Evolutionary conservation across 148 eudicot species (phyloP), one percentile per base, ranked within the genome.

Genomic region (Rhododendron ovatum): DNA sequence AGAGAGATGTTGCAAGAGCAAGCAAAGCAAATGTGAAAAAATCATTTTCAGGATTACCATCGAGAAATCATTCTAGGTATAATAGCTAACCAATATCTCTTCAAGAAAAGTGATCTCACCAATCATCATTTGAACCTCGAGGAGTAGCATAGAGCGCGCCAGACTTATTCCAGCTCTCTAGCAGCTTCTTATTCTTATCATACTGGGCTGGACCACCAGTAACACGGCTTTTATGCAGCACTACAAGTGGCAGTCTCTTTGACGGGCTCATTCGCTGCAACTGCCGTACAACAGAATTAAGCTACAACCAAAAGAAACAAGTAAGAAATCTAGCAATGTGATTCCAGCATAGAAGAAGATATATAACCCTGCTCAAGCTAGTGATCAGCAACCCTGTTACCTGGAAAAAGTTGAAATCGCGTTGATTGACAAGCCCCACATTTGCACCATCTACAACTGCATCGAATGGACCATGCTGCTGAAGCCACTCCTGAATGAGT

Each of bases 381-480:
- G 73, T 30, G 33, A 39, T 83, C 51, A 69, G 61, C 39, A 59
- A 48, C 6, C 20, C 57, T 59, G 47, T 89, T 80, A 94, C 96
- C 94, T 91, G 93, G 45, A 50, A 86, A 84, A 93, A 93, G 88
- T 74, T 93, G 87, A 96, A 94, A 47, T 69, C 50, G 0, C 59
- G 90, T 47, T 88, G 83, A 69, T 91, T 88, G 80, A 88, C 35
- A 81, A 95, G 91, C 57, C 96, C 94, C 71, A 94, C 91, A 88
- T 96, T 96, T 84, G 99, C 98, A 86, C 94, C 99, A 87, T 96
- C 98, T 81, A 96, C 88, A 11, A 95, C 93, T 39, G 99, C 99
- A 94, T 95, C 99, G 91, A 95, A 95, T 87, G 98, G 98, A 91
- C 98, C 99, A 88, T 91, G 90, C 88, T n/a, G 87, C 83, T 84